Base-by-base conservation (phyloP, 176 grass and related monocot genomes). In the Oryza officinalis region DNA sequence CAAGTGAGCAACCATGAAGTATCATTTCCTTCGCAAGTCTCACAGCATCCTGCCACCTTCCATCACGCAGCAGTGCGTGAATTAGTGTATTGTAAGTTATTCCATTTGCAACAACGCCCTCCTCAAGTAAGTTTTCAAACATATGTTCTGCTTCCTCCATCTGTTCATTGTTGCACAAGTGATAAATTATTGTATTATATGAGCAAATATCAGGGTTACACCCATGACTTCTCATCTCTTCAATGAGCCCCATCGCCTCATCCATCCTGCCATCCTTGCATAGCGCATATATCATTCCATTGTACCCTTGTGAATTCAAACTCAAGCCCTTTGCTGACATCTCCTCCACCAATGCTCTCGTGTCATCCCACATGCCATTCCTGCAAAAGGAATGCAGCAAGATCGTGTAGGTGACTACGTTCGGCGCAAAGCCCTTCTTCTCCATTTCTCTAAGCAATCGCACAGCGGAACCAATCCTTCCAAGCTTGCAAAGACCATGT, bases 11-110 rank as follows among this genome's bases (percentile, higher is more conserved):
- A 65, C 91, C 96, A 83, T 91, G 78, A 69, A 85, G 88, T 67
- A 88, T 82, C 91, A 98, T 98, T 84, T 98, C 89, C 78, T 93
- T 88, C 2, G 80, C 75, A 80, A 98, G 84, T 52, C 83, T 81
- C 60, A 98, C 52, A 78, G 85, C 91, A 75, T 95, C 85, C 80
- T 86, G 74, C 92, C 88, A 91, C 72, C 83, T 89, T 79, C 89
- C 89, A 0, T 43, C 86, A 28, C 67, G 72, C 63, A 93, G 82
- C 50, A 95, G 72, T 35, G 92, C 93, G 71, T 92, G 83, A 76
- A 95, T 88, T 49, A 98, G 80, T 18, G 88, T 98, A 77, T 98
- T 95, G 49, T 98, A 98, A 63, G 96, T 98, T 75, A 95, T 77
- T 38, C 63, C 84, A 86, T 95, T 93, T 22, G 91, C 96, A 3